Percentiles rank a stretch among this genome's conserved stretches.
These are phyloP conservation scores for Microdochium bolleyi DNA, from an alignment of 2,329 filamentous ascomycete species.

Conservation along the genomic window DNA sequence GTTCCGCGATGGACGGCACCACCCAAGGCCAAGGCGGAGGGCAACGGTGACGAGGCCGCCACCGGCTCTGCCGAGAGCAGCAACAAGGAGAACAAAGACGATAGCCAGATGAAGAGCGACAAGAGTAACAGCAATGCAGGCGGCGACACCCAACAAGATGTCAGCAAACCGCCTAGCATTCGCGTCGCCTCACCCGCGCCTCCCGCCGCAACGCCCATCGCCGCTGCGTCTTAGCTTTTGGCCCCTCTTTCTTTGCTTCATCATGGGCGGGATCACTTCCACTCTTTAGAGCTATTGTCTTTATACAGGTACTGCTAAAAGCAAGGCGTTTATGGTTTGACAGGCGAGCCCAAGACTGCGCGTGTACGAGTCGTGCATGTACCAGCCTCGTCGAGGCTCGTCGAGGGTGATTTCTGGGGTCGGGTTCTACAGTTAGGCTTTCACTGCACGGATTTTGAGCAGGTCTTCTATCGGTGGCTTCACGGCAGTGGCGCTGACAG, in stretches of 20 bases:
- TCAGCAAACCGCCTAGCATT: constrained; percentile 37
- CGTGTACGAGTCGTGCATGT: too few species aligned
- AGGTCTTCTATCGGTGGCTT: too few species aligned
- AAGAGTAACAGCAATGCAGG: constrained; percentile 30
- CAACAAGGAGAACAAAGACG: constrained; percentile 60
- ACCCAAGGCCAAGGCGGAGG: constrained; percentile 41
- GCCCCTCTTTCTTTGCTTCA: not conserved
- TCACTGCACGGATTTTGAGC: too few species aligned
- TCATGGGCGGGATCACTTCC: not conserved
- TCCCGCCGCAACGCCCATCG: constrained; percentile 11
- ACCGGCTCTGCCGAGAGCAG: constrained; percentile 40
- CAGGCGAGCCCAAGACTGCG: too few species aligned
- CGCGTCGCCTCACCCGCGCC: constrained; percentile 45
- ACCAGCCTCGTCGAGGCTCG: too few species aligned
- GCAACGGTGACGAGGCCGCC: constrained; percentile 35
- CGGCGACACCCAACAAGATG: constrained; percentile 36
- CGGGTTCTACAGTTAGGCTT: too few species aligned
- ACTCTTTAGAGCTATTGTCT: too few species aligned
- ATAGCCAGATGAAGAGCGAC: constrained; percentile 38
- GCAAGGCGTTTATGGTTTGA: too few species aligned
- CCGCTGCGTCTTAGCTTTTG: constrained; percentile 30
- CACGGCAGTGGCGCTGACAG: too few species aligned
- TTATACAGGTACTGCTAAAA: too few species aligned
- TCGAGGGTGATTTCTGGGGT: too few species aligned
- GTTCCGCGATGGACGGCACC: constrained; percentile 77